phyloP scores from a whole-genome alignment of 139 green algal species.

The Tetraselmis chui region DNA sequence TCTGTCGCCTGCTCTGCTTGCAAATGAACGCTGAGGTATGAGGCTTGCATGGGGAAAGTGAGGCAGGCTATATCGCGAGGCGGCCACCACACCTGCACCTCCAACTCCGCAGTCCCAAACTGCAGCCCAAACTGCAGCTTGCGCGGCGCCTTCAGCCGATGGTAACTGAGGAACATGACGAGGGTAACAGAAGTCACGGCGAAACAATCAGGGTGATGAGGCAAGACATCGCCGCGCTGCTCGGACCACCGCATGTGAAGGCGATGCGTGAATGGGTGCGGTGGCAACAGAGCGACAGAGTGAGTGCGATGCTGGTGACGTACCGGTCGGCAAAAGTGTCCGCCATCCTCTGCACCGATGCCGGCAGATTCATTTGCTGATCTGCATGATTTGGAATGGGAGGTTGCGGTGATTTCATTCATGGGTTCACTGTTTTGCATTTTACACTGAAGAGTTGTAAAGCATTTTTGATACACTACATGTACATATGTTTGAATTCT shows the following conservation, averaged over 20 bases:
- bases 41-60: no score
- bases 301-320: background rate
- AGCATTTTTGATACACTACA: no score
- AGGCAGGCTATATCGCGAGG: no score
- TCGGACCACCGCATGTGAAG: no score
- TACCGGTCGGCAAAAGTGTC: conserved; percentile 27
- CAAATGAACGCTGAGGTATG: no score
- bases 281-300: background rate
- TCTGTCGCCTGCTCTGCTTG: background rate
- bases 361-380: conserved; percentile 15
- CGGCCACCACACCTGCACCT: conserved; percentile 39
- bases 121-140: conserved; percentile 75
- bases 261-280: no score
- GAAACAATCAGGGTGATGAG: no score
- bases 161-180: conserved; percentile 33
- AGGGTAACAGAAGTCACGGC: no score
- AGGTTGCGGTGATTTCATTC: conserved; percentile 8
- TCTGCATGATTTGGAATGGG: no score
- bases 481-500: no score
- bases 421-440: conserved; percentile 33
- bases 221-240: no score
- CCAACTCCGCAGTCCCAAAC: conserved; percentile 70
- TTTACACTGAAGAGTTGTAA: no score
- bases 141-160: conserved; percentile 75
- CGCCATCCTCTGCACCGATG: conserved; percentile 17